Evolutionary conservation across 108 stramenopile genomes (phyloP).

Genomic region (Skeletonema grethae): DNA sequence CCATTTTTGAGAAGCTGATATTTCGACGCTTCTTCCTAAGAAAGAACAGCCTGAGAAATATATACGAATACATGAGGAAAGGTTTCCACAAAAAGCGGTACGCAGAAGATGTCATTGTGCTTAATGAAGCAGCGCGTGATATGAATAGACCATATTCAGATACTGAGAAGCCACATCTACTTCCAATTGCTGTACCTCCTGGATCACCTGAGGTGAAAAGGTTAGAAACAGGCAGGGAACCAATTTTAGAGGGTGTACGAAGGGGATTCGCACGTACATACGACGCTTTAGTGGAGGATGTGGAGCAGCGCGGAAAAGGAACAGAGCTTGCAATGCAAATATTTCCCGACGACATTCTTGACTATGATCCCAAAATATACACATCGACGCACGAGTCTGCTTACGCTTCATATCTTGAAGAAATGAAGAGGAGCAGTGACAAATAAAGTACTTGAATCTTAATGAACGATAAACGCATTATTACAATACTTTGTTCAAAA

Average conservation of each 20-base stretch:
- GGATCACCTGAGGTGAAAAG: constrained; percentile 80
- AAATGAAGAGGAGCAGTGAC: constrained; percentile 1
- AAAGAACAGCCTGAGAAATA: constrained; percentile 69
- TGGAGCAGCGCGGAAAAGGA: constrained; percentile 70
- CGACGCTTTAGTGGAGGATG: constrained; percentile 89
- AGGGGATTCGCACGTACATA: constrained; percentile 91
- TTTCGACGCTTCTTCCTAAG: constrained; percentile 81
- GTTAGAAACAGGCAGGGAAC: constrained; percentile 78
- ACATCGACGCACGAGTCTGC: constrained; percentile 49
- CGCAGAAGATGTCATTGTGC: constrained; percentile 78
- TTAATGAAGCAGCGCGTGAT: constrained; percentile 75
- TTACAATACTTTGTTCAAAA: not conserved
- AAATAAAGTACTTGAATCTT: constrained; percentile 2
- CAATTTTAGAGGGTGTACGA: constrained; percentile 86
- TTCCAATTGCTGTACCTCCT: constrained; percentile 86
- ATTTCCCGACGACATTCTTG: constrained; percentile 87
- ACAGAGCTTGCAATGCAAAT: constrained; percentile 57
- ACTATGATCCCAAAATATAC: constrained; percentile 68
- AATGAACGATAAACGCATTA: not conserved
- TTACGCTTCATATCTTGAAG: constrained; percentile 53
- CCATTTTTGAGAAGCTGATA: constrained; percentile 81
- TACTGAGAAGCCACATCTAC: constrained; percentile 55
- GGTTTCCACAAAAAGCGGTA: constrained; percentile 83
- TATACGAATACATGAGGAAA: constrained; percentile 66
- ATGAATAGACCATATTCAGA: constrained; percentile 50